Evolutionary conservation across 192 early-diverging fungal species (phyloP).

Genomic region (Podila minutissima): DNA sequence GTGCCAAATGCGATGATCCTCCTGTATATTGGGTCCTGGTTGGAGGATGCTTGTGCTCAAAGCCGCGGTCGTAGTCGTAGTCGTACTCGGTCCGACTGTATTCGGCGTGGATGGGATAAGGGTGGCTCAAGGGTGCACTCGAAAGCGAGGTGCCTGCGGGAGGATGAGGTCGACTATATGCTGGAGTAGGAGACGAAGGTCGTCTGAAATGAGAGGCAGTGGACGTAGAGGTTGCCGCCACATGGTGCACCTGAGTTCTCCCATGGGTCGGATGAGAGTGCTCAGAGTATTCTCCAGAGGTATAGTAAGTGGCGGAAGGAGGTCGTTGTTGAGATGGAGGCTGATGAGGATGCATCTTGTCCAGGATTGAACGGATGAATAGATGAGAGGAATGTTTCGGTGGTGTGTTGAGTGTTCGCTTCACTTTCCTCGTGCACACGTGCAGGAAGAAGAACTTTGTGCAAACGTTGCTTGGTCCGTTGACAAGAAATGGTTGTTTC

Average conservation of each 20-base stretch:
- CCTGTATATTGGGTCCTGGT: background rate
- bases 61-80: background rate
- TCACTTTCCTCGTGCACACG: no score
- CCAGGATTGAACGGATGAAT: no score
- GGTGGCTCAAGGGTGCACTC: background rate
- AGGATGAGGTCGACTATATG: background rate
- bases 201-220: background rate
- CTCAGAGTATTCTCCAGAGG: no score
- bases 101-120: background rate
- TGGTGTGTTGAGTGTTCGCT: no score
- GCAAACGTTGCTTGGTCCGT: no score
- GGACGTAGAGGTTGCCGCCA: background rate
- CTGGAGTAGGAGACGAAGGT: background rate
- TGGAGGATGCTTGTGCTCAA: background rate
- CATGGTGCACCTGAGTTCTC: background rate
- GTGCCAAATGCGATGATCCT: background rate
- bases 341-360: no score
- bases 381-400: no score
- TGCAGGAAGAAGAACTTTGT: no score
- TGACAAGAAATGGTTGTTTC: no score
- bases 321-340: no score
- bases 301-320: no score
- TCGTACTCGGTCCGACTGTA: background rate
- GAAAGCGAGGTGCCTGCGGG: background rate
- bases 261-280: background rate